Evolutionary conservation across 805 yeast genomes (phyloP).

Genomic region (Candida koratica): DNA sequence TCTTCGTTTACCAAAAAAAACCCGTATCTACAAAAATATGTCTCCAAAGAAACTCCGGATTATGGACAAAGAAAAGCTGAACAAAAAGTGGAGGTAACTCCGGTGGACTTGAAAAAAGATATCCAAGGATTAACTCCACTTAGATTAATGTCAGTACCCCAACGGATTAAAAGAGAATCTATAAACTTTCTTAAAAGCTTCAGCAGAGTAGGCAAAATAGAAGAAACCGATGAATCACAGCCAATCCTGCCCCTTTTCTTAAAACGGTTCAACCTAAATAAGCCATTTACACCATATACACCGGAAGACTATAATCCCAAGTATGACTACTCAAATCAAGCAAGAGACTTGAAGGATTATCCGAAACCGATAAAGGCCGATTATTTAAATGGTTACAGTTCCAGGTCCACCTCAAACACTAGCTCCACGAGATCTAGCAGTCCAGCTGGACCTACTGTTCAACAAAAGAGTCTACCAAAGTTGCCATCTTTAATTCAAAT

Average conservation of each 20-base stretch:
- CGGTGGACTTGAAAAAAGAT: no score
- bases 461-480: constrained; percentile 17
- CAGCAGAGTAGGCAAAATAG: constrained; percentile 23
- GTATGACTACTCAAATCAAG: constrained; percentile 2
- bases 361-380: background rate
- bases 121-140: constrained; percentile 10
- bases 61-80: background rate
- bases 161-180: constrained; percentile 15
- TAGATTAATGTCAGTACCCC: constrained; percentile 10
- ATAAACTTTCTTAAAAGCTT: constrained; percentile 20
- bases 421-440: background rate
- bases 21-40: constrained; percentile 6
- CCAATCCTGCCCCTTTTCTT: constrained; percentile 29
- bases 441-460: background rate
- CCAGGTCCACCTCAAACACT: background rate
- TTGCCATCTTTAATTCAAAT: constrained; percentile 14
- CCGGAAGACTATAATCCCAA: constrained; percentile 1
- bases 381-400: background rate
- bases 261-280: constrained; percentile 29
- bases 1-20: constrained; percentile 3
- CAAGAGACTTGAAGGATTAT: background rate
- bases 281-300: constrained; percentile 14
- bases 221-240: constrained; percentile 12
- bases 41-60: background rate
- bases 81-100: constrained; percentile 1